These are phyloP conservation scores for Calonectria fujianensis DNA, from an alignment of 2,329 filamentous ascomycete species.

Conservation along the genomic window DNA sequence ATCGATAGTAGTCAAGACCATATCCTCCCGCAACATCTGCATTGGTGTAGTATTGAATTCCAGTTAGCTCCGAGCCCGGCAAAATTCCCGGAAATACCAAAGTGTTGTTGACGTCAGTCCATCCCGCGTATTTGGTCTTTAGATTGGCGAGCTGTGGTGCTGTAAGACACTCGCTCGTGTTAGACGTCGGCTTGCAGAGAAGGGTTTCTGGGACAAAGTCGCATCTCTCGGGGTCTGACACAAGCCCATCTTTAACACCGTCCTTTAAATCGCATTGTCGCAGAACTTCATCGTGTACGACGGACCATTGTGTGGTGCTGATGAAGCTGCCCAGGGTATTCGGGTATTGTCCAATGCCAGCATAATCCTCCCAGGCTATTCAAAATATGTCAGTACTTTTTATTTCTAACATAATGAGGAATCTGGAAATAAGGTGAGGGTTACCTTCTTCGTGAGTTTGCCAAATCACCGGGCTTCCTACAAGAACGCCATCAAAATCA, in stretches of 20 bases:
- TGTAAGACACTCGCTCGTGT: not conserved
- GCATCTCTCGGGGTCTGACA: conserved; percentile 7
- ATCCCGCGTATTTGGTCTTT: conserved; percentile 10
- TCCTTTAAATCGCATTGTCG: not conserved
- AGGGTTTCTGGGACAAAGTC: conserved; percentile 18
- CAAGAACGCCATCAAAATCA: conserved; percentile 20
- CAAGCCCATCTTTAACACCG: not conserved
- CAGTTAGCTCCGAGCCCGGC: not conserved
- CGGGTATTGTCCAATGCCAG: conserved; percentile 9
- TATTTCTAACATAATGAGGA: fast-evolving
- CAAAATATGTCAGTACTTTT: not conserved
- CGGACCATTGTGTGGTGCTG: conserved; percentile 3
- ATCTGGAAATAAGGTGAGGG: not conserved
- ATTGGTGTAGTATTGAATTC: conserved; percentile 17
- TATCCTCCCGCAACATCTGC: conserved; percentile 19
- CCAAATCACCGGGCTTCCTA: conserved; percentile 12
- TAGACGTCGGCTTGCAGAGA: conserved; percentile 15
- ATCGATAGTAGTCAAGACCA: conserved; percentile 16
- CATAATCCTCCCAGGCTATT: conserved; percentile 11
- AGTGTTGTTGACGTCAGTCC: conserved; percentile 11
- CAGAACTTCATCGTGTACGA: conserved; percentile 11
- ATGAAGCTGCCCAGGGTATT: conserved; percentile 4
- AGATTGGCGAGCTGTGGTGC: conserved; percentile 8
- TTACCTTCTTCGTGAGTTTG: conserved; percentile 20
- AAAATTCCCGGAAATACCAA: conserved; percentile 6